Base-by-base conservation (phyloP, 148 eudicot genomes). In the Camellia granthamiana region DNA sequence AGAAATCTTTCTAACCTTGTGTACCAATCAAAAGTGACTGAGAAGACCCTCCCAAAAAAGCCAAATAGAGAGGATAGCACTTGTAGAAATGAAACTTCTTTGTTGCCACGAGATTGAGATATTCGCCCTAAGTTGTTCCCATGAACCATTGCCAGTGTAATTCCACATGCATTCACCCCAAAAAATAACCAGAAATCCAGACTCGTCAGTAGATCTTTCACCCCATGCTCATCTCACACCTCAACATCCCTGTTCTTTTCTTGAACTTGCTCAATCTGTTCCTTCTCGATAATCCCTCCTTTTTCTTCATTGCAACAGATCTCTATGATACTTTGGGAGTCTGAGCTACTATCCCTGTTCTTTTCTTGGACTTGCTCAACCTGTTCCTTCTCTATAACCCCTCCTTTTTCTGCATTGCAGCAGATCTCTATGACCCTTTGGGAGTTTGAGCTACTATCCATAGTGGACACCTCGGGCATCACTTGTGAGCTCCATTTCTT, bases 81-180 rank as follows among this genome's bases (percentile, higher is more conserved):
- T 2, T 49, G 15, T 47, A 51, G 59, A 51, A 49, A 72, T 12
- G 41, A 51, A 19, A 13, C 58, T n/a, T 72, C 75, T 18, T 47
- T 1, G 75, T 51, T 6, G 23, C 54, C 75, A n/a, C 59, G 41
- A 72, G 75, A 18, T 72, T 19, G 56, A 19, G 75, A 72, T 47
- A 72, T 72, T 47, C 41, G 3, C 15, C 12, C 59, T 42, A 72
- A 52, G 75, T 72, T 49, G 75, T 52, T 4, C 7, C 5, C 51
- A 47, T 47, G 0, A 8, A 72, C 59, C 59, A 52, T 72, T 72
- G 0, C 75, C 11, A 69, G 73, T 46, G 73, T 69, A 3, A 69
- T 12, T 54, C 73, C 73, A 69, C 73, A 69, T 43, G 73, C 52
- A 15, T 69, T 69, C 21, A 44, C 73, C 21, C 54, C 44, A 69